These are phyloP conservation scores for Trichoderma cornu-damae DNA, from an alignment of 2,329 filamentous ascomycete genomes.

Conservation along the genomic window DNA sequence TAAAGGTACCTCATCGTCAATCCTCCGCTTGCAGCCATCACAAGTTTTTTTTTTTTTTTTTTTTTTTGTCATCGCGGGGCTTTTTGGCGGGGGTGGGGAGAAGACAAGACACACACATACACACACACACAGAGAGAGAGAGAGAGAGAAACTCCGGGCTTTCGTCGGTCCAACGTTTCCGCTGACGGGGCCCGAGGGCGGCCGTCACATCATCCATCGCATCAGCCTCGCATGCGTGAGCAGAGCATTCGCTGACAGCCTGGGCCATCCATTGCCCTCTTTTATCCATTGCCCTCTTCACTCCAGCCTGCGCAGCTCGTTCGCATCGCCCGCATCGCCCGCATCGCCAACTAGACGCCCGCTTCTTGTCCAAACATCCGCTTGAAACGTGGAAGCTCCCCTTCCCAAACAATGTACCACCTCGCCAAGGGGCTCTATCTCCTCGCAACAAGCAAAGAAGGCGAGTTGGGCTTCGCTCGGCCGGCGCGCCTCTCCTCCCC, in stretches of 20 bases:
- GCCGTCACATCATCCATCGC: no score
- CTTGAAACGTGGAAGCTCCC: no score
- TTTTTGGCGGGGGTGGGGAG: constrained; percentile 9
- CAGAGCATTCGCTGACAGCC: no score
- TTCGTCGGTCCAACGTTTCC: neutral
- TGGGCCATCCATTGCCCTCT: neutral
- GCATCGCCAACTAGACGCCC: no score
- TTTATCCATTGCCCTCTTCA: neutral
- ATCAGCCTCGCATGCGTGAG: neutral
- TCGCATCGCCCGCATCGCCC: neutral
- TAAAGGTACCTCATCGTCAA: no score
- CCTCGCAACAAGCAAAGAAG: constrained; percentile 95
- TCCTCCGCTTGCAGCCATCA: neutral
- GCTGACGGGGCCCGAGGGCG: no score
- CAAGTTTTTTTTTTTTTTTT: no score
- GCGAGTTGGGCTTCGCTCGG: constrained; percentile 37
- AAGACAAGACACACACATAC: no score
- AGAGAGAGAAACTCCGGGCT: no score
- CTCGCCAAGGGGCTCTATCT: constrained; percentile 91
- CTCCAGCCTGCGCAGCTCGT: neutral
- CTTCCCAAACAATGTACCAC: constrained; percentile 75
- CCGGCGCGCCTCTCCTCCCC: neutral
- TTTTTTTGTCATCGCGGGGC: constrained; percentile 7
- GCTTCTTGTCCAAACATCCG: neutral
- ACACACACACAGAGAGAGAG: no score